Evolutionary conservation across 345 rosid species (phyloP), one percentile per base, ranked within the genome.

Genomic region (Orychophragmus violaceus): DNA sequence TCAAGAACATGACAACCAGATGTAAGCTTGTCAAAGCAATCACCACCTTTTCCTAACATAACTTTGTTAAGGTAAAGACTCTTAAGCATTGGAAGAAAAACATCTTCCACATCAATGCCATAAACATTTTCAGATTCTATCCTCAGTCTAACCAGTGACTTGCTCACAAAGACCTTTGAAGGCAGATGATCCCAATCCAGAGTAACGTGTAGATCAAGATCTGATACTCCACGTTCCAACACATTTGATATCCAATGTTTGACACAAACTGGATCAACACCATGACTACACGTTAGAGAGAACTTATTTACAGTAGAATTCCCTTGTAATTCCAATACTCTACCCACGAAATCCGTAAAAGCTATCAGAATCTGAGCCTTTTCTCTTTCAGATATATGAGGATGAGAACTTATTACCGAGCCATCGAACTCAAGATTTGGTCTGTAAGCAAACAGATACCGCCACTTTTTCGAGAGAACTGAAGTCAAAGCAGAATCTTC

Each of bases 401-500:
- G n/a, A n/a, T n/a, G n/a, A n/a, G n/a, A n/a, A n/a, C n/a, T n/a
- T n/a, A n/a, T 27, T 2, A 29, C 19, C 9, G 58, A 49, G 48
- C 16, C 33, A 18, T 35, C 39, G 13, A 65, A 51, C 21, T 28
- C 17, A 55, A 66, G 71, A 32, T 54, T 41, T 54, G 45, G 54
- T 8, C 9, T n/a, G 30, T 1, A 44, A 29, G 54, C 33, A 41
- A 66, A 66, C 5, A 66, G 39, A 16, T 28, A 55, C 0, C 71
- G 23, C 62, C 62, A 66, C 4, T 19, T 66, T 29, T 41, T 66
- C 0, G 70, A 53, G 22, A 66, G 62, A n/a, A 66, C 12, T 5
- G 62, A 66, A 41, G 70, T 66, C 53, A 41, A 6, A 54, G 70
- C 70, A 28, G 53, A 18, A 1, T 54, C 70, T 66, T 66, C 30